Evolutionary conservation across 768 basidiomycete genomes (phyloP).

Genomic region (Tephrocybe sp.): DNA sequence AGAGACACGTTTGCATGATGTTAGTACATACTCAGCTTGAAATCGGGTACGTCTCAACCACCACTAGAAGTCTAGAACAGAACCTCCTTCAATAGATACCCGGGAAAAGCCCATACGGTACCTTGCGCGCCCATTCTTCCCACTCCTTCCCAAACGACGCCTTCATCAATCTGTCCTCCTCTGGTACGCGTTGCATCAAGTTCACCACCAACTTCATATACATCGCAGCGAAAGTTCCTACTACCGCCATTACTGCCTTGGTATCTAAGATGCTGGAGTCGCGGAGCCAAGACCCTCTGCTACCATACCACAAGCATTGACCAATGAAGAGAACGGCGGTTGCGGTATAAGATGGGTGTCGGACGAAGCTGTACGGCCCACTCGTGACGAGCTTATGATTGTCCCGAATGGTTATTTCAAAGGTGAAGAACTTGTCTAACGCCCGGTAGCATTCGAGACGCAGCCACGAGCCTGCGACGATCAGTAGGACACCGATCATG

Average conservation of each 20-base stretch:
- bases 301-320: constrained; percentile 4
- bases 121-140: constrained; percentile 14
- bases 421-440: constrained; percentile 37
- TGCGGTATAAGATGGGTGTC: constrained; percentile 31
- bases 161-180: constrained; percentile 14
- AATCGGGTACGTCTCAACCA: no score
- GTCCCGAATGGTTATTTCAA: constrained; percentile 29
- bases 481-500: constrained; percentile 24
- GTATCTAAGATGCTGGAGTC: constrained; percentile 6
- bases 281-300: constrained; percentile 2
- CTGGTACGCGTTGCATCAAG: constrained; percentile 2
- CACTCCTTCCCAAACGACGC: constrained; percentile 14
- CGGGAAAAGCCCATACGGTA: constrained; percentile 13
- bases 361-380: constrained; percentile 30
- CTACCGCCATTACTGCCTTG: not conserved
- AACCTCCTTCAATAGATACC: not conserved
- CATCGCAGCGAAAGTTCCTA: not conserved
- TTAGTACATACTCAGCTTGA: not conserved
- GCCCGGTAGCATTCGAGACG: constrained; percentile 33
- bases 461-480: constrained; percentile 26
- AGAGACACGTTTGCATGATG: constrained; percentile 14
- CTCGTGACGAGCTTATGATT: constrained; percentile 26
- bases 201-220: not conserved
- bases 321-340: constrained; percentile 17
- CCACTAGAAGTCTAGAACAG: not conserved